Evolutionary conservation across 2,329 filamentous ascomycete species (phyloP).

Genomic region (Aurifilum marmelostoma): DNA sequence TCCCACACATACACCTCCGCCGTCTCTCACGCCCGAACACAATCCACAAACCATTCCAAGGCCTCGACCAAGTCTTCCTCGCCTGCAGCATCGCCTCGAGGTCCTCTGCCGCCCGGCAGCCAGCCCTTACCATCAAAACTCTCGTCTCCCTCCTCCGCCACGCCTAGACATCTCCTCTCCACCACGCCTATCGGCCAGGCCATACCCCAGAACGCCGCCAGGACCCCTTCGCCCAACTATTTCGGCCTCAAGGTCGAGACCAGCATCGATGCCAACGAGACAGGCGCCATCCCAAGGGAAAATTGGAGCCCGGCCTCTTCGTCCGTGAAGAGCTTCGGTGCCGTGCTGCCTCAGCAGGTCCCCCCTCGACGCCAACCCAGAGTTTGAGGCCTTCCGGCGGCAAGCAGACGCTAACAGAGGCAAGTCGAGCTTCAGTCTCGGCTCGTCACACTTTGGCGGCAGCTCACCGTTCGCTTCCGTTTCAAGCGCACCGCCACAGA

Average conservation of each 20-base stretch:
- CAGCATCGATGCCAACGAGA: slow-evolving; percentile 63
- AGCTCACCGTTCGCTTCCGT: slow-evolving; percentile 36
- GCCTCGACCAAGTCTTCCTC: slow-evolving; percentile 50
- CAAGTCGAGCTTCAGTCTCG: slow-evolving; percentile 52
- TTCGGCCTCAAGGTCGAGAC: slow-evolving; percentile 76
- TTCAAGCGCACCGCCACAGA: slow-evolving; percentile 35
- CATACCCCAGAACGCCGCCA: slow-evolving; percentile 40
- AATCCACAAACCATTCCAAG: slow-evolving; percentile 45
- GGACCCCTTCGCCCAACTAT: slow-evolving; percentile 77
- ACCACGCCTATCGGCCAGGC: slow-evolving; percentile 33
- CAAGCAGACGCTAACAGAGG: slow-evolving; percentile 69
- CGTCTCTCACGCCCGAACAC: slow-evolving; percentile 42
- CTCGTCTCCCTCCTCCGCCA: slow-evolving; percentile 43
- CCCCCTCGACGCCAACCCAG: slow-evolving; percentile 75
- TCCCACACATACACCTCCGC: slow-evolving; percentile 32
- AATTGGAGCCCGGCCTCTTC: slow-evolving; percentile 78
- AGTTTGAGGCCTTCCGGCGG: slow-evolving; percentile 79
- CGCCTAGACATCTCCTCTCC: slow-evolving; percentile 12
- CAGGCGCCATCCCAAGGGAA: slow-evolving; percentile 64
- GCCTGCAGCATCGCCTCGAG: slow-evolving; percentile 55
- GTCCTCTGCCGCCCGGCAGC: slow-evolving; percentile 57
- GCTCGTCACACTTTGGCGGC: slow-evolving; percentile 45
- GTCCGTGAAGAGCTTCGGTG: slow-evolving; percentile 70
- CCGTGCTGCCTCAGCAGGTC: slow-evolving; percentile 69
- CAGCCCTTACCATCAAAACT: slow-evolving; percentile 56